Evolutionary conservation across 2,329 filamentous ascomycete species (phyloP), one percentile per base, ranked within the genome.

Genomic region (Talaromyces funiculosus): DNA sequence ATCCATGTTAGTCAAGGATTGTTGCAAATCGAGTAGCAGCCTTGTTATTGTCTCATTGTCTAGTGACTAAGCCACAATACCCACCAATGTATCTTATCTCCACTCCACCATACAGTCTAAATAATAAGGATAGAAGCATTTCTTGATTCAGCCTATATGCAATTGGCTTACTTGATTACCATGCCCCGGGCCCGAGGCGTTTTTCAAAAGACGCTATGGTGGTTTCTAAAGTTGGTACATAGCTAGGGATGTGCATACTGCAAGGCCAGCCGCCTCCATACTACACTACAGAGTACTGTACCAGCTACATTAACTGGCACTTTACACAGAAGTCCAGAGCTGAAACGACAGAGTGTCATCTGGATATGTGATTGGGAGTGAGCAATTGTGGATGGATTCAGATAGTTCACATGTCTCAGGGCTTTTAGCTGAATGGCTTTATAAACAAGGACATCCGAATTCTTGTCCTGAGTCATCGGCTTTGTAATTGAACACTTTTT

Each of bases 281-380:
- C 29, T 33, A 51, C 47, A 51, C 29, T 51, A 35, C 47, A 22
- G 47, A 51, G 47, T 51, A 51, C 47, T 16, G 47, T 51, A 51
- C 26, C 18, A 20, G 29, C 26, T 51, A 51, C 47, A 20, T 22
- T 18, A 16, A 38, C 26, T 47, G 35, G 22, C 31, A 49, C n/a
- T 45, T 47, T 57, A 57, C 55, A 57, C 55, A 57, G 26, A n/a
- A 57, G 24, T 43, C 38, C 31, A 57, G 24, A 57, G 55, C 55
- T 57, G 55, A 57, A 57, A 57, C 31, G 45, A 47, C n/a, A 22
- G 18, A 45, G 26, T 35, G 54, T 45, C 40, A 57, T 57, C 54
- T 37, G 14, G n/a, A 31, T 35, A 24, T 16, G 14, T 57, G 54
- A 45, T 56, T 57, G 54, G 54, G 14, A 35, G 29, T 7, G 8